Evolutionary conservation across 1,284 basidiomycete species (phyloP), one percentile per base, ranked within the genome.

Genomic region (Inonotus hispidus): DNA sequence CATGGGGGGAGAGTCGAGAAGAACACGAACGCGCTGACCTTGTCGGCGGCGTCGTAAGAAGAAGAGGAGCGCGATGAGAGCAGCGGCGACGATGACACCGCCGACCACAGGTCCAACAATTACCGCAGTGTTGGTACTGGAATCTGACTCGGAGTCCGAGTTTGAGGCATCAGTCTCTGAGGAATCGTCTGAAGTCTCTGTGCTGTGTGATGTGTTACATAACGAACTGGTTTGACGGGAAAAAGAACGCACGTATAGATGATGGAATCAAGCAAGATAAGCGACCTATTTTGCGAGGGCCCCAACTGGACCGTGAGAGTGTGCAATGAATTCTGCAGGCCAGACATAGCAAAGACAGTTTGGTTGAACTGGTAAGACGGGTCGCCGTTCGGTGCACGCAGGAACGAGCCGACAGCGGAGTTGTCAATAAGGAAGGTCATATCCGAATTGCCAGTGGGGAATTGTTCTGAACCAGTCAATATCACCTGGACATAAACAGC

Each of bases 211-310:
- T 1, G 2, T 1, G 3, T 29, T 21, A 25, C 6, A 16, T 8
- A 25, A 5, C 11, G 14, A 1, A 23, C 10, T 10, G n/a, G n/a
- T 19, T 5, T 13, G 29, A 35, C 6, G 14, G 16, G 29, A 35
- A 23, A 25, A 7, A 10, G 19, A 27, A 60, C 58, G 5, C 43
- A 61, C 60, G 60, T 57, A 39, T 61, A 61, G 25, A 57, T 57
- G 43, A 61, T 58, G 2, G 52, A 19, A 37, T 61, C 60, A 3
- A 61, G 55, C 11, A 61, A 37, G 23, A 61, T 27, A 2, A 57
- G 37, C 2, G 54, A 35, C 29, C 35, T 53, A 21, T 47, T 25
- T 11, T 37, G 38, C 3, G 41, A 27, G 23, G 19, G 54, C n/a
- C 60, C 60, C 2, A 23, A 47, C 16, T 57, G 55, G 7, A 61